These are phyloP conservation scores for Fusarium incarnatum DNA, from an alignment of 2,329 filamentous ascomycete genomes.

Conservation along the genomic window DNA sequence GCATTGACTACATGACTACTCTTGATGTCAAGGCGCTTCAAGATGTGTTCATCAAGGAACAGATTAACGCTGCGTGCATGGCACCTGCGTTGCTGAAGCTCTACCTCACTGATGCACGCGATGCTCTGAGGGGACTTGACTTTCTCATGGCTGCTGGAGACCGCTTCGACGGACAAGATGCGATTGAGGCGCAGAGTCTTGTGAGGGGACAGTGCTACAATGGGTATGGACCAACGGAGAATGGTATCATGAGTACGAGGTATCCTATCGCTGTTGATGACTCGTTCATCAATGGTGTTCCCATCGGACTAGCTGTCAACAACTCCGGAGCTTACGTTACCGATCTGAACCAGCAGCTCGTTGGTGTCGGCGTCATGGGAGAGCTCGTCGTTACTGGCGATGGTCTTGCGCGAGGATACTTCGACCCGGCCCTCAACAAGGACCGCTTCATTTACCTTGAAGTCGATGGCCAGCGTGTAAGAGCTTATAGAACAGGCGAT, in stretches of 20 bases:
- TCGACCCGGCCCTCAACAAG: slow-evolving; percentile 7
- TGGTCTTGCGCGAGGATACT: slow-evolving; percentile 30
- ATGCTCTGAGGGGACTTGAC: slow-evolving; percentile 11
- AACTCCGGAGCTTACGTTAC: slow-evolving; percentile 41
- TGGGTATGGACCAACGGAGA: slow-evolving; percentile 44
- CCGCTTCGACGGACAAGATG: slow-evolving; percentile 22
- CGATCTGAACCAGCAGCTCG: slow-evolving; percentile 33
- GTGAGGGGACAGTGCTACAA: slow-evolving; percentile 8
- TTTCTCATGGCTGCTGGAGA: slow-evolving; percentile 32
- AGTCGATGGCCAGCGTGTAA: background rate
- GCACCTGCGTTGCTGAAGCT: slow-evolving; percentile 32
- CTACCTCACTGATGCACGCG: slow-evolving; percentile 9
- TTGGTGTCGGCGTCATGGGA: slow-evolving; percentile 39
- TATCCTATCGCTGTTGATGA: slow-evolving; percentile 13
- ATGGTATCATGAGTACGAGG: slow-evolving; percentile 31
- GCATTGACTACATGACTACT: slow-evolving; percentile 30
- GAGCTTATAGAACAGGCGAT: slow-evolving; percentile 42
- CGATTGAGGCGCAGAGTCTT: background rate
- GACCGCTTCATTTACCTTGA: slow-evolving; percentile 29
- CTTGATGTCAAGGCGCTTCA: slow-evolving; percentile 24
- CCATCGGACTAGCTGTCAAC: slow-evolving; percentile 36
- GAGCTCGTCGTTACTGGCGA: slow-evolving; percentile 46
- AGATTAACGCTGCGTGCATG: slow-evolving; percentile 11
- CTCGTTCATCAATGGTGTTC: slow-evolving; percentile 33
- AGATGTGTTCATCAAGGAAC: slow-evolving; percentile 6